A percentile compares a stretch with the other conserved stretches of the same genome.
These are phyloP conservation scores for Lactarius sp. DNA, from an alignment of 768 basidiomycete genomes.

Conservation along the genomic window DNA sequence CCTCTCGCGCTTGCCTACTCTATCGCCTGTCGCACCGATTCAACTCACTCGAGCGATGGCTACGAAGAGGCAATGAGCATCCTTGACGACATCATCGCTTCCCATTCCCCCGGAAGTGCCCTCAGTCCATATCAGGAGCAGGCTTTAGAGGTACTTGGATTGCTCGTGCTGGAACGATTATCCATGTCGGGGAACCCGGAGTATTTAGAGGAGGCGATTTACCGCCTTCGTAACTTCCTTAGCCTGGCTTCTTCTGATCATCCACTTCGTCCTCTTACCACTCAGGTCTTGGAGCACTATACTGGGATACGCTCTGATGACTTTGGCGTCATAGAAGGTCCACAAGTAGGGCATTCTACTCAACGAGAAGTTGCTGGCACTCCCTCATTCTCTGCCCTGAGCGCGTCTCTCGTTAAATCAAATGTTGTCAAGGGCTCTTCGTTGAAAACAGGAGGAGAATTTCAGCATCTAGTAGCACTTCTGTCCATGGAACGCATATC, in stretches of 20 bases:
- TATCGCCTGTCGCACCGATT: background rate
- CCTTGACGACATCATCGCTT: background rate
- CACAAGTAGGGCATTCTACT: too few relatives aligned
- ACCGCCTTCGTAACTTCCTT: background rate
- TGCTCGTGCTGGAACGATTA: background rate
- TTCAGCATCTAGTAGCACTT: background rate
- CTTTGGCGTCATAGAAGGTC: background rate
- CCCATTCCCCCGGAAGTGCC: background rate
- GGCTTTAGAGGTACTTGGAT: background rate
- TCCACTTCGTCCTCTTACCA: background rate
- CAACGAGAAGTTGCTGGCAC: too few relatives aligned
- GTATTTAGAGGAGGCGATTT: background rate
- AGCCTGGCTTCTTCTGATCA: background rate
- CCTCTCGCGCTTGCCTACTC: background rate
- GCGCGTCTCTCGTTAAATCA: too few relatives aligned
- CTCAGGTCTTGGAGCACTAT: too few relatives aligned
- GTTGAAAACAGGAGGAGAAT: too few relatives aligned
- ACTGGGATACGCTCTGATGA: background rate
- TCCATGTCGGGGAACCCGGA: background rate
- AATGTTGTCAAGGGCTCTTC: background rate
- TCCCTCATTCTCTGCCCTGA: too few relatives aligned
- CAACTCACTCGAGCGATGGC: background rate
- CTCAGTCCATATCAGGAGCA: background rate
- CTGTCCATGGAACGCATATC: background rate
- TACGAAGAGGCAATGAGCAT: background rate